These are phyloP conservation scores for Aspergillus amoenus DNA, from an alignment of 2,329 filamentous ascomycete species.

Conservation along the genomic window DNA sequence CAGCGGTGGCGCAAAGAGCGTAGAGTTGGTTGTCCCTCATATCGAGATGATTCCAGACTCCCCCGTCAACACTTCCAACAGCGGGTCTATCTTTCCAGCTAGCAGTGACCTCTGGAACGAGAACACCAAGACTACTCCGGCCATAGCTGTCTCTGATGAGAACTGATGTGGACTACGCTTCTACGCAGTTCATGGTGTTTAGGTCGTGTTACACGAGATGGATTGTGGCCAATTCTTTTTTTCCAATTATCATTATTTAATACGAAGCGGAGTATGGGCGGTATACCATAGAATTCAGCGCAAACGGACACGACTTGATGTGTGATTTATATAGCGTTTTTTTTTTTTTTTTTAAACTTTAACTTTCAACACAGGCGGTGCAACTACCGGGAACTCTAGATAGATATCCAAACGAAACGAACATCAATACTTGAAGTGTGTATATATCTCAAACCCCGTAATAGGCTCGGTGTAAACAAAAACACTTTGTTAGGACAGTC, in stretches of 20 bases:
- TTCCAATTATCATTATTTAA: background rate
- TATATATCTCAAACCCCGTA: background rate
- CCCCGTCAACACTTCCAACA: conserved; percentile 20
- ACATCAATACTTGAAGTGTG: background rate
- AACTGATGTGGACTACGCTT: background rate
- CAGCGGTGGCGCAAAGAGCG: conserved; percentile 32
- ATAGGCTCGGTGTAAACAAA: background rate
- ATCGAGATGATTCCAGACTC: conserved; percentile 21
- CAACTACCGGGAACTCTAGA: background rate
- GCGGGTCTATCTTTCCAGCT: conserved; percentile 30
- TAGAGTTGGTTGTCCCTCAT: conserved; percentile 44
- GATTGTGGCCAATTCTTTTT: background rate
- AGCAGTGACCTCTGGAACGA: conserved; percentile 30
- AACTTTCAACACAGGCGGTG: background rate
- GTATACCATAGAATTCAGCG: conserved; percentile 8
- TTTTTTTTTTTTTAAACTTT: background rate
- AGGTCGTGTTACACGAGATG: background rate
- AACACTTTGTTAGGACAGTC: no score
- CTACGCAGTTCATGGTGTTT: background rate
- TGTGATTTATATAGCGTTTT: conserved; percentile 10
- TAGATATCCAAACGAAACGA: background rate
- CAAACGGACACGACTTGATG: conserved; percentile 13
- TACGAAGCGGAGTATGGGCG: background rate
- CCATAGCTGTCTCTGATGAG: conserved; percentile 1
- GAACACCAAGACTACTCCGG: conserved; percentile 12